Evolutionary conservation across 768 basidiomycete species (phyloP).

Genomic region (Saitozyma sp.): DNA sequence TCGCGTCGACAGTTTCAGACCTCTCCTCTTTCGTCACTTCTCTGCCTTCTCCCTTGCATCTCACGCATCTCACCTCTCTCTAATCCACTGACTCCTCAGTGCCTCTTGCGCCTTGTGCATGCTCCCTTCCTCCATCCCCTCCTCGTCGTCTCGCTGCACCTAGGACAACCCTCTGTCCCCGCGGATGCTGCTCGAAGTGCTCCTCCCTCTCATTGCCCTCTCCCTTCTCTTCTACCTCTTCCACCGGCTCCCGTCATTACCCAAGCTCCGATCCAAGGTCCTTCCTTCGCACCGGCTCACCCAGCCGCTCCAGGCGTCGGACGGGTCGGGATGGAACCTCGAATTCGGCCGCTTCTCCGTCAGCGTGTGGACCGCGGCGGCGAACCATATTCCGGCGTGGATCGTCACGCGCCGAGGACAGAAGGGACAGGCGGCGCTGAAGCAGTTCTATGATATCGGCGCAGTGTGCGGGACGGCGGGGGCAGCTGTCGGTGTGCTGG

Average conservation of each 20-base stretch:
- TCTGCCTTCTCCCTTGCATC: too few species aligned
- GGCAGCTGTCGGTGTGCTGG: conserved; percentile 7
- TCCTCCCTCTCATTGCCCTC: conserved; percentile 22
- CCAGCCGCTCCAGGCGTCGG: background rate
- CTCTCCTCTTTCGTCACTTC: too few species aligned
- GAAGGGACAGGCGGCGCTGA: conserved; percentile 7
- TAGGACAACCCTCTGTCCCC: too few species aligned
- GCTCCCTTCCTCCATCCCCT: too few species aligned
- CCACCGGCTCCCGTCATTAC: conserved; percentile 8
- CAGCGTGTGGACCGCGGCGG: conserved; percentile 24
- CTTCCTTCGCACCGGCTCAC: conserved; percentile 16
- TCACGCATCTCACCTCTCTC: too few species aligned
- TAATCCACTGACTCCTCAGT: too few species aligned
- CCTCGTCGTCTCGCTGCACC: too few species aligned
- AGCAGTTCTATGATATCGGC: conserved; percentile 23
- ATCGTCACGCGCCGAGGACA: conserved; percentile 13
- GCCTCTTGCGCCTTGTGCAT: too few species aligned
- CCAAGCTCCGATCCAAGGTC: too few species aligned
- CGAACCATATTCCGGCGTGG: conserved; percentile 25
- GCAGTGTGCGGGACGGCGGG: conserved; percentile 21
- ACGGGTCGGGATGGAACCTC: conserved; percentile 13
- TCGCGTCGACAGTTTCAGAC: too few species aligned
- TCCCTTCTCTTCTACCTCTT: conserved; percentile 16
- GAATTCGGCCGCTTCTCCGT: conserved; percentile 19
- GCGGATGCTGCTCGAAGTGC: conserved; percentile 5